Base-by-base conservation (phyloP, 768 basidiomycete species). In the Termitomyces sp. region DNA sequence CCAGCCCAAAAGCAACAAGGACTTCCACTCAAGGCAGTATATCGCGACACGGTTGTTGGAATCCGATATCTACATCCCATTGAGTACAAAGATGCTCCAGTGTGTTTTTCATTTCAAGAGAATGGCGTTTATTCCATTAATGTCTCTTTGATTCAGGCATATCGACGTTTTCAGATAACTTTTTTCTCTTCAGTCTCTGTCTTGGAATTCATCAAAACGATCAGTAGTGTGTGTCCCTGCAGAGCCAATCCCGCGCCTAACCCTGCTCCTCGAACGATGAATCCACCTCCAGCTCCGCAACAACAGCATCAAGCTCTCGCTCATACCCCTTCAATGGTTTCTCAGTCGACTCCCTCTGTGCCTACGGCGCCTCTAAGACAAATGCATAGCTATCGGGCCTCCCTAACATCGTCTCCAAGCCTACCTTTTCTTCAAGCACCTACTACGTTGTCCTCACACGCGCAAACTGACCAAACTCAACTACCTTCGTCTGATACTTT, bases 11-110 rank as follows among this genome's bases (percentile, higher is more conserved):
- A 73, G 67, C 45, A 72, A 55, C 85, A 87, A 62, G 81, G 82
- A 24, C 76, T 87, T 32, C 89, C 91, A n/a, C 71, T 93, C 43
- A 91, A 91, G 69, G 90, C 88, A 8, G 88, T 92, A 10, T 89
- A 89, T 67, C 84, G 87, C 24, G 89, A 88, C 55, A 76, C 80
- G 4, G 76, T 86, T 0, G 87, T 91, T 27, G 91, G 91, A 13
- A 81, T 93, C 45, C 85, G 90, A 24, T 93, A 92, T 64, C 72
- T 90, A 34, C 77, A 87, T 60, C 79, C 80, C 27, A 75, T 74
- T 32, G 75, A 71, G 24, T 53, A 51, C 36, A 61, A 48, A 48
- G 57, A 55, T 44, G 50, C 27, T 32, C 67, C 67, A 34, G 67
- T 64, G 52, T 56, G 58, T 45, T 30, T 32, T 44, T 16, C 27